Base-by-base conservation (phyloP, 2,329 filamentous ascomycete species). In the Phaeosphaeria sp. region DNA sequence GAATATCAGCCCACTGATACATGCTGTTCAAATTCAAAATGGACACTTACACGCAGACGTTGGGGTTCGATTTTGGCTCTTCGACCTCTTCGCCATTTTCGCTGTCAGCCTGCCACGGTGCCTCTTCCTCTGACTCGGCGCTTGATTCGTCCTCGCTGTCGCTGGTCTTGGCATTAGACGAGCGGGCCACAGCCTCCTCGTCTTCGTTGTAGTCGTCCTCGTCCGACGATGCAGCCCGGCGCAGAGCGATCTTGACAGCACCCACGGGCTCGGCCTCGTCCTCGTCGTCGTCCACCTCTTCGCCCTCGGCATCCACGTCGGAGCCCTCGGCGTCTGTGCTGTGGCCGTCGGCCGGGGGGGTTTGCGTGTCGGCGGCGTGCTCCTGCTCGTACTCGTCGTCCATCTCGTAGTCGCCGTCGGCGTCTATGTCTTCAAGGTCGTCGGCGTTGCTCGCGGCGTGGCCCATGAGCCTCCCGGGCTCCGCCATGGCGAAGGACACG, bases 1-100 rank as follows among this genome's bases (percentile, higher is more conserved):
- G 9, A 17, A 25, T 20, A 55, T 72, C 44, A 74, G 62, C 30
- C 30, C 59, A 49, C 45, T 51, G 40, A 21, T 24, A 39, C 51
- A 22, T 50, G 47, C 44, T 33, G 46, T 59, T 58, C 55, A 73
- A 40, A 55, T 46, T 44, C 36, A 18, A n/a, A 18, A 24, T 49
- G 20, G 27, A 55, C 42, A 82, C 85, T 81, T 79, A 90, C 87
- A 89, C 83, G 87, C 88, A 91, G 58, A 84, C 83, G 67, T 85
- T 87, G 18, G 83, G 81, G 67, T 82, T 83, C 27, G 78, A 75
- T 58, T 78, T 76, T 57, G 80, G 81, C 11, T 83, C 82, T 36
- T 89, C 87, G 11, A 83, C 84, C 2, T 86, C 87, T 56, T 84
- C 83, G 48, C 78, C 82, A 56, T 83, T 85, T 18, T 83, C 82